Evolutionary conservation across 2,329 filamentous ascomycete species (phyloP).

Genomic region (Tolypocladium ophioglossoides): DNA sequence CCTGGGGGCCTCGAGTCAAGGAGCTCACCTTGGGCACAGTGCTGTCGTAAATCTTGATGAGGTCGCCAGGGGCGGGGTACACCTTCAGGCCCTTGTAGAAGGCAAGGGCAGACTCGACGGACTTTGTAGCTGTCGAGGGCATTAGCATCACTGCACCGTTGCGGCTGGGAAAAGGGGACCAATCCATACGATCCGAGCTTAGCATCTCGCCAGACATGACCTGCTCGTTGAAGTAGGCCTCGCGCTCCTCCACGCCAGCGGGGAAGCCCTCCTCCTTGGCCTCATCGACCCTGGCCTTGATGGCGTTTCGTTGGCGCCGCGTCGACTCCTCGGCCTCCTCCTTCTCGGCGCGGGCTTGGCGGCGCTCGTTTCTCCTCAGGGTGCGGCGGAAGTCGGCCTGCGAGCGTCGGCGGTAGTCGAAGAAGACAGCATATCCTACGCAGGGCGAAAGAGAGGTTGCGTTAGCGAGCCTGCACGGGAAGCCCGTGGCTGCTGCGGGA

Average conservation of each 20-base stretch:
- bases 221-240: constrained; percentile 94
- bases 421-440: constrained; percentile 55
- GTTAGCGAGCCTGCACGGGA: neutral
- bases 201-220: constrained; percentile 81
- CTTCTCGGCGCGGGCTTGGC: constrained; percentile 60
- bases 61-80: constrained; percentile 83
- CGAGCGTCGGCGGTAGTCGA: constrained; percentile 56
- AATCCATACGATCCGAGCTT: constrained; percentile 65
- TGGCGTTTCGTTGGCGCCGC: constrained; percentile 58
- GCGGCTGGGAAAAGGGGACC: neutral
- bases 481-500: neutral
- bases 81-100: constrained; percentile 99
- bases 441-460: neutral
- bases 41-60: constrained; percentile 97
- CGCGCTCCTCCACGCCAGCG: constrained; percentile 79
- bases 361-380: constrained; percentile 66
- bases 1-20: neutral
- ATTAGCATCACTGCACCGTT: neutral
- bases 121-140: constrained; percentile 44
- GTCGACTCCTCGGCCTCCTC: constrained; percentile 57
- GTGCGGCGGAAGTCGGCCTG: constrained; percentile 55
- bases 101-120: constrained; percentile 76
- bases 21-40: constrained; percentile 77
- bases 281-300: constrained; percentile 66
- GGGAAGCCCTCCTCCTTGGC: constrained; percentile 91